phyloP scores from a whole-genome alignment of 441 rosid species.

The Manihot esculenta region DNA sequence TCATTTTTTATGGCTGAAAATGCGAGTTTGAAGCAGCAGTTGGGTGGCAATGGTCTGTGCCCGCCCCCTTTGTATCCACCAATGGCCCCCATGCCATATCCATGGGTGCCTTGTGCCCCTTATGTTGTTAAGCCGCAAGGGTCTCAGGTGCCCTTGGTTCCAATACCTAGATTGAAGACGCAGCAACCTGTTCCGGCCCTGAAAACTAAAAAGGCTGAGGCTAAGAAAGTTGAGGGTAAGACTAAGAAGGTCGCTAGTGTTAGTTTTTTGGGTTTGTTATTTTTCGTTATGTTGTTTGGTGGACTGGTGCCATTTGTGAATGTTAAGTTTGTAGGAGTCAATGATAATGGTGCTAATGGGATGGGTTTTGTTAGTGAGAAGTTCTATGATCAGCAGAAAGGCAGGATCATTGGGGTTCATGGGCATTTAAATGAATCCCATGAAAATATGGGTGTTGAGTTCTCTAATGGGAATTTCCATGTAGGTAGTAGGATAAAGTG shows the following conservation, averaged over 20 bases:
- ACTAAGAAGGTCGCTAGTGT: conserved; percentile 92
- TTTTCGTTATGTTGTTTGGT: conserved; percentile 76
- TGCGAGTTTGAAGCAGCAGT: conserved; percentile 68
- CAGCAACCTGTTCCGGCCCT: conserved; percentile 42
- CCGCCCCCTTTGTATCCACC: conserved; percentile 61
- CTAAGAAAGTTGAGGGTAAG: conserved; percentile 51
- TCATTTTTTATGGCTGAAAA: conserved; percentile 86
- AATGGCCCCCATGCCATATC: conserved; percentile 58
- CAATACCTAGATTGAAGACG: conserved; percentile 87
- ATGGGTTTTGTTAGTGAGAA: conserved; percentile 43
- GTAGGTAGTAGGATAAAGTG: conserved; percentile 30
- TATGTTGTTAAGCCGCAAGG: conserved; percentile 80
- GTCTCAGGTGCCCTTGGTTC: conserved; percentile 86
- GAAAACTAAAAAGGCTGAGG: conserved; percentile 59
- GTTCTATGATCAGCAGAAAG: conserved; percentile 47
- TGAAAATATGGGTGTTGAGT: conserved; percentile 37
- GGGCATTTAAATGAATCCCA: conserved; percentile 50
- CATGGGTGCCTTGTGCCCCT: conserved; percentile 88
- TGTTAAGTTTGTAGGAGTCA: conserved; percentile 53
- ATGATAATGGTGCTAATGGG: conserved; percentile 37
- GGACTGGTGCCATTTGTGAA: conserved; percentile 70
- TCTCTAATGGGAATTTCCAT: conserved; percentile 27
- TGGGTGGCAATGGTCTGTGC: conserved; percentile 45
- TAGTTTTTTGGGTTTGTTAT: conserved; percentile 79
- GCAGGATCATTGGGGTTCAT: conserved; percentile 55